Evolutionary conservation across 768 basidiomycete genomes (phyloP), one percentile per base, ranked within the genome.

Genomic region (Xerocomellus dryophilus): DNA sequence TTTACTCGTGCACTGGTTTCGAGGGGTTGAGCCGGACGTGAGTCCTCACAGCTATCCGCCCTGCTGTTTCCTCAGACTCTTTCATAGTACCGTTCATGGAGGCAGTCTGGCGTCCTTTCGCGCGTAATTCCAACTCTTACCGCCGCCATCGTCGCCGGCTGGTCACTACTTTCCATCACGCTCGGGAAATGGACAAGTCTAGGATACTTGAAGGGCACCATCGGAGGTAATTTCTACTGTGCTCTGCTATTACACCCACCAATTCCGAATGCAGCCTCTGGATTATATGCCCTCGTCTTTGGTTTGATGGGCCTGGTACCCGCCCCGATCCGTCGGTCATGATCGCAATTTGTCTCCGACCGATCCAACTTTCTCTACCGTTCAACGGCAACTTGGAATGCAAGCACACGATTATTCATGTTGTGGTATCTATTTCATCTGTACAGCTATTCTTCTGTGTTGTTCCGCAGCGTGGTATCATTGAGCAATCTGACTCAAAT

Each of bases 251-350:
- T 0, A 36, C 40, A 27, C 12, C 25, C 38, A 41, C 54, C 31
- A 50, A 61, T 55, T n/a, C 36, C 14, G 18, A 44, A 40, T 43
- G 5, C 60, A 91, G 88, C 85, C 11, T 83, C 81, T 11, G 85
- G 83, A 10, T 66, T 88, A 43, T 91, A 90, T 60, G 81, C 82
- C 8, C 74, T 89, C 39, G 74, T 74, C 18, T 88, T 91, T 63
- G 89, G 89, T n/a, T 67, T 89, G 34, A 78, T 91, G 52, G 89
- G 88, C 3, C 74, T 91, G 20, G 71, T 90, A 47, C 86, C 88
- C 14, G 79, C 80, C 23, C 87, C 87, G 67, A 72, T 79, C 48
- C 74, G 79, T 75, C 72, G 73, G 18, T 61, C 65, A 35, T 75
- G 56, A 67, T 53, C 75, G 75, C 9, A 73, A 76, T 12, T 76